Evolutionary conservation across 2,329 filamentous ascomycete species (phyloP).

Genomic region (Apiospora hydei): DNA sequence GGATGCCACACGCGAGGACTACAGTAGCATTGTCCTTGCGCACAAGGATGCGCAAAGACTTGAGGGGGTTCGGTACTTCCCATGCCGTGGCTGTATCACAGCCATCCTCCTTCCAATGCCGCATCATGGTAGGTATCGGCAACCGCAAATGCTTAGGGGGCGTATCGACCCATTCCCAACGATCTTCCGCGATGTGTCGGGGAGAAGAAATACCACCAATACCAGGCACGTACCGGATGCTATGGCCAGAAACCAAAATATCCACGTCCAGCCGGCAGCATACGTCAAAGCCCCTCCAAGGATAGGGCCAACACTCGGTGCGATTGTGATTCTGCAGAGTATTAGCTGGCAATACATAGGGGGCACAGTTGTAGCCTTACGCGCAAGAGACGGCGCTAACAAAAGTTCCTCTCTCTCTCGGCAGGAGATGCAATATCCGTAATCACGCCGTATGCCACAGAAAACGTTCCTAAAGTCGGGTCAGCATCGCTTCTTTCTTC

Average conservation of each 20-base stretch:
- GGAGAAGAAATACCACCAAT: constrained; percentile 33
- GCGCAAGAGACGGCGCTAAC: constrained; percentile 26
- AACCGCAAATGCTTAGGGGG: constrained; percentile 23
- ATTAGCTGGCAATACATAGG: not conserved
- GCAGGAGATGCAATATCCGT: constrained; percentile 1
- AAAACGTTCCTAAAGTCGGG: not conserved
- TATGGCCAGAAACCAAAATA: constrained; percentile 48
- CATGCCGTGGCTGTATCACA: not conserved
- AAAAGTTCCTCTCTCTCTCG: constrained; percentile 16
- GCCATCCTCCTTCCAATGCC: not conserved
- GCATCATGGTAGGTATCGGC: constrained; percentile 5
- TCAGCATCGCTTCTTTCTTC: no score
- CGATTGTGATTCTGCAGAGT: not conserved
- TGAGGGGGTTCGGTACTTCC: constrained; percentile 31
- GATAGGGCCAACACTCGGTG: constrained; percentile 39
- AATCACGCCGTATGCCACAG: constrained; percentile 22
- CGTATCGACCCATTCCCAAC: constrained; percentile 41
- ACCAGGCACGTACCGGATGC: constrained; percentile 34
- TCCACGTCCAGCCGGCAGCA: constrained; percentile 45
- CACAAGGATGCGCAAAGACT: constrained; percentile 30
- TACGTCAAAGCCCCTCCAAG: constrained; percentile 44
- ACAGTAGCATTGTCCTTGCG: constrained; percentile 31
- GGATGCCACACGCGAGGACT: constrained; percentile 30
- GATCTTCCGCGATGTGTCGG: constrained; percentile 41
- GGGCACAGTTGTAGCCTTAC: constrained; percentile 1